Percentiles rank a stretch among this genome's conserved stretches.
phyloP scores from a whole-genome alignment of 2,329 filamentous ascomycete species.

The Diaporthe citri region DNA sequence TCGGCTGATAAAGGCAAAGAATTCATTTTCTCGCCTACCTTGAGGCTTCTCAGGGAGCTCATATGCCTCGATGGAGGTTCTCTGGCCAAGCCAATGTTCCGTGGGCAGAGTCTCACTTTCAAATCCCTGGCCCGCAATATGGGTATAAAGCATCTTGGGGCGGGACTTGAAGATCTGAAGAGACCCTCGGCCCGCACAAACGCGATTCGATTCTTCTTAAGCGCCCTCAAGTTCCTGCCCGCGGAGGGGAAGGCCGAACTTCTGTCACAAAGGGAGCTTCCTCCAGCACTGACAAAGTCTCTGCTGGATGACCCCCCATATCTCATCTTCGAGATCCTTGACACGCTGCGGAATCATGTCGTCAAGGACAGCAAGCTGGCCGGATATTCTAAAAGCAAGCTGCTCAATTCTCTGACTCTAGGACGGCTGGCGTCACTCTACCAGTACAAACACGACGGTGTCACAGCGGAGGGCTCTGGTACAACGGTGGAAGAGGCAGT shows the following conservation, averaged over 20 bases:
- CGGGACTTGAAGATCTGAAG: constrained; percentile 72
- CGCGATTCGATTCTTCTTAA: constrained; percentile 83
- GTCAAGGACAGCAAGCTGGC: constrained; percentile 81
- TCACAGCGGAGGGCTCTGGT: constrained; percentile 53
- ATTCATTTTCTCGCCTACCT: constrained; percentile 87
- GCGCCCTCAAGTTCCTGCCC: constrained; percentile 82
- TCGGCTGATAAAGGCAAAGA: constrained; percentile 86
- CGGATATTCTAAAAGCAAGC: constrained; percentile 78
- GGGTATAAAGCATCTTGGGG: constrained; percentile 72
- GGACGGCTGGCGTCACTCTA: constrained; percentile 80
- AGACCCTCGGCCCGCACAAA: constrained; percentile 87
- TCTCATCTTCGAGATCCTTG: constrained; percentile 80
- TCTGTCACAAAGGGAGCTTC: constrained; percentile 80
- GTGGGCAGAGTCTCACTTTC: constrained; percentile 82
- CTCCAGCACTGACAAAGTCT: constrained; percentile 79
- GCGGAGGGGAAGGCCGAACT: constrained; percentile 84
- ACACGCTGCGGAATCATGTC: constrained; percentile 76
- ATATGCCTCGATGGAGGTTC: constrained; percentile 87
- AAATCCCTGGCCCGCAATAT: constrained; percentile 86
- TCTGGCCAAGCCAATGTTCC: constrained; percentile 82
- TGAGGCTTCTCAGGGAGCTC: constrained; percentile 89
- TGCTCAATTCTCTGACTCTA: constrained; percentile 81
- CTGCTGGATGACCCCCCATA: constrained; percentile 83
- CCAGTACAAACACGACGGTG: constrained; percentile 65
- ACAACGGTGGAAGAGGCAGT: constrained; percentile 73